Conservation (phyloP, 306 rosid genomes). For the Quillaja saponaria region DNA sequence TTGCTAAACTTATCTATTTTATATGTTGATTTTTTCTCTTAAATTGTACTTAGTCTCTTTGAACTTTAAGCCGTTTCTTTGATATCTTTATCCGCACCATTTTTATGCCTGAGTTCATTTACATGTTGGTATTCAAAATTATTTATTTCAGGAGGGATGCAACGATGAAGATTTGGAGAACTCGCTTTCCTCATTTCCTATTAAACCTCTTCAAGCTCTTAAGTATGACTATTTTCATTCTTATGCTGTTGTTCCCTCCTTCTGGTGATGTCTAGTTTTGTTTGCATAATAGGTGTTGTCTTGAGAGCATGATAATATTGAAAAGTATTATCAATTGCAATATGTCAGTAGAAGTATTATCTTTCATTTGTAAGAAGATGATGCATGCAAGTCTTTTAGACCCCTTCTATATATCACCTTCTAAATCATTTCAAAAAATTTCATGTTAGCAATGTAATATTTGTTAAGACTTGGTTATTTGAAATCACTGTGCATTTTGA, state of each 20-base stretch:
- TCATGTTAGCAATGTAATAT: neutral
- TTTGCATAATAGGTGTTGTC: neutral
- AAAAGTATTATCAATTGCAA: slow-evolving; percentile 1
- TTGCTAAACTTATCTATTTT: slow-evolving; percentile 22
- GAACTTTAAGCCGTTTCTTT: slow-evolving; percentile 12
- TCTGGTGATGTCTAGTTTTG: neutral
- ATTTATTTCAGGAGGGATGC: slow-evolving; percentile 70
- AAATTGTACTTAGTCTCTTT: slow-evolving; percentile 10
- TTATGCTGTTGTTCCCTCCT: neutral
- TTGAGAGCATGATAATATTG: slow-evolving; percentile 15
- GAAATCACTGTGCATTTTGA: slow-evolving; percentile 15
- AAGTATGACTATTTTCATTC: slow-evolving; percentile 54
- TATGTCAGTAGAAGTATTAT: neutral
- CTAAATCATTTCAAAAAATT: neutral
- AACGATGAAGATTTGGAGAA: slow-evolving; percentile 73
- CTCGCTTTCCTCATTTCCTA: slow-evolving; percentile 88
- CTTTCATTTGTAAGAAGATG: neutral
- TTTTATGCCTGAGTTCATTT: slow-evolving; percentile 15
- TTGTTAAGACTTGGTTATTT: slow-evolving; percentile 17
- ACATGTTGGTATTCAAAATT: slow-evolving; percentile 16
- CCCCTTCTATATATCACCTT: neutral
- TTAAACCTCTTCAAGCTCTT: slow-evolving; percentile 82
- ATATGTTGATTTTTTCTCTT: slow-evolving; percentile 1
- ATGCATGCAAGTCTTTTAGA: neutral
- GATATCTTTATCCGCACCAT: neutral